phyloP scores from a whole-genome alignment of 225 moss, liverwort and hornwort genomes.

The Thuidium tamariscinum region DNA sequence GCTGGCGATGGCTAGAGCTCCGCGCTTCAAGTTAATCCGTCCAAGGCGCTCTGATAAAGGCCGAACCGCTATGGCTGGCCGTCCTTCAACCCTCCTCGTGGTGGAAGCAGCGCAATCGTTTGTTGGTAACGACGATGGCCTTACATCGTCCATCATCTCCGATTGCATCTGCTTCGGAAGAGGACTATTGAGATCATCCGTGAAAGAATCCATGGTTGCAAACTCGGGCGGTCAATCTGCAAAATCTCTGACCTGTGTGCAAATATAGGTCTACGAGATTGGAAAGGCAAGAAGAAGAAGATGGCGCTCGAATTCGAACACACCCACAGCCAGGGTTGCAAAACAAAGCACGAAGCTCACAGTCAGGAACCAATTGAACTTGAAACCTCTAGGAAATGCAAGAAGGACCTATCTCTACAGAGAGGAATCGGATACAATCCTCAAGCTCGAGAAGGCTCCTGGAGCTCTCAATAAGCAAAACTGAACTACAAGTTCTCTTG shows the following conservation, averaged over 20 bases:
- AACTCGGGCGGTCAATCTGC: not conserved
- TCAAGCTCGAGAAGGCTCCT: not conserved
- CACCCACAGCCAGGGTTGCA: not conserved
- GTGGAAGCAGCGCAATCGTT: not conserved
- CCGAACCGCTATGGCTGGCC: not conserved
- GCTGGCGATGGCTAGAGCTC: not conserved
- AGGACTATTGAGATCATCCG: conserved; percentile 31
- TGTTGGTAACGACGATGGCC: not conserved
- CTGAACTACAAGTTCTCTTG: too few species aligned
- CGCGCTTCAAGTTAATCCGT: conserved; percentile 2
- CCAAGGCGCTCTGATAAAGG: conserved; percentile 1
- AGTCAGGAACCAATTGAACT: not conserved
- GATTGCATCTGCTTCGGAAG: conserved; percentile 15
- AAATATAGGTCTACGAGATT: not conserved
- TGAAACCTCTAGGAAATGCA: not conserved
- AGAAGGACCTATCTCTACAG: not conserved
- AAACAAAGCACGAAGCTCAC: too few species aligned
- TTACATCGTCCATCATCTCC: not conserved
- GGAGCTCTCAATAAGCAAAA: not conserved
- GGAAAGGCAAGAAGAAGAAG: not conserved
- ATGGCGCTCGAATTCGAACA: not conserved
- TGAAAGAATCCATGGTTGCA: conserved; percentile 33
- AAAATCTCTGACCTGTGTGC: not conserved
- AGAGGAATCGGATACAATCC: not conserved
- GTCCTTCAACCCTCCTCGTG: not conserved